Evolutionary conservation across 139 green algal genomes (phyloP), one percentile per base, ranked within the genome.

Genomic region (Auxenochlorella pyrenoidosa): DNA sequence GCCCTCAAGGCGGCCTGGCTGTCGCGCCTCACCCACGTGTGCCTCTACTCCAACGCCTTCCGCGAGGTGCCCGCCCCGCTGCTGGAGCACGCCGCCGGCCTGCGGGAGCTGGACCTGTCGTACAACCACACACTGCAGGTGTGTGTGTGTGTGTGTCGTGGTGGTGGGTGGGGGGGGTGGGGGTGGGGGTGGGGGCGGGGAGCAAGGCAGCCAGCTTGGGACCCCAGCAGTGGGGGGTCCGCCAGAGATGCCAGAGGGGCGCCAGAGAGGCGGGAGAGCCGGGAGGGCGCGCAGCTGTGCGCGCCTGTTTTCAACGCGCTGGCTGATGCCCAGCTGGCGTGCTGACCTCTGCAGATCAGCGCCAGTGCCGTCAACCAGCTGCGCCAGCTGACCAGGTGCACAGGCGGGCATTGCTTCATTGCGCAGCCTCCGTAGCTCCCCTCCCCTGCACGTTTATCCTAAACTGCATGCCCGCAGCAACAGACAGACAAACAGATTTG

Each of bases 21-120:
- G 63, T 40, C 22, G 21, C 80, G 80, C 51, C 80, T 85, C 28
- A 85, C 80, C 41, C 80, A 85, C 80, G 80, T 85, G 13, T 85
- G 80, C 80, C 66, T 85, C 60, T 77, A 43, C 0, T 65, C 40
- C 63, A 85, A 85, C 38, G 8, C 18, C 38, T 34, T 85, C 13
- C 40, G 30, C 8, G 80, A 85, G 63, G 34, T 85, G 40, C 80
- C 80, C 2, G 12, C 68, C 26, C 2, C 18, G 41, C 63, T 85
- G 41, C 59, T 85, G 40, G 60, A 76, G 80, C 80, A 85, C 32
- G 80, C 26, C 40, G 36, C 34, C 6, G 32, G 24, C 18, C 80
- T 85, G 80, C 40, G 44, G 59, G 80, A 85, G 80, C 80, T 85
- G 59, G 80, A 85, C 63, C 30, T 75, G n/a, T 44, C 80, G 24